Conservation (phyloP, 31 red algal species). For the Odonthalia washingtoniensis region DNA sequence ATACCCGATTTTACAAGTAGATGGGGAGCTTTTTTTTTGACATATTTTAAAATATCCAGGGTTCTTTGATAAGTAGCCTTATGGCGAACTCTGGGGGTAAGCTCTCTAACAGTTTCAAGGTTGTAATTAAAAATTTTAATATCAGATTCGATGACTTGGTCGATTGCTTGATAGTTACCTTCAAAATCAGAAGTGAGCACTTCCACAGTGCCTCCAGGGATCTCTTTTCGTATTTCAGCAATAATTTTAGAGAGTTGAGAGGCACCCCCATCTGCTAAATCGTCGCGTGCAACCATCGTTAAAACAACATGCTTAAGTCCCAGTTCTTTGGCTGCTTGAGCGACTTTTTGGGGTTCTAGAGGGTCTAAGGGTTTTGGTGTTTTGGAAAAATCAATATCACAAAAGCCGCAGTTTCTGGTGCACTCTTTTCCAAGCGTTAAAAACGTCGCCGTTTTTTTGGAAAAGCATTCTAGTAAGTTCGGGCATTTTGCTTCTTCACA, state of each 20-base stretch:
- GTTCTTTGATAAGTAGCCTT: slow-evolving; percentile 89
- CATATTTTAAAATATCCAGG: slow-evolving; percentile 61
- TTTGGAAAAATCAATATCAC: slow-evolving; percentile 77
- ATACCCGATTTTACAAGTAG: slow-evolving; percentile 90
- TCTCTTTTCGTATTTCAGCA: slow-evolving; percentile 64
- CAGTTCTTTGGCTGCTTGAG: slow-evolving; percentile 82
- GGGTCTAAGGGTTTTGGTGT: slow-evolving; percentile 75
- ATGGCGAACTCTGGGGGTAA: slow-evolving; percentile 79
- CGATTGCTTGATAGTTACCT: slow-evolving; percentile 69
- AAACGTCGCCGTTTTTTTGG: slow-evolving; percentile 92
- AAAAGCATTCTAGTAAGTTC: slow-evolving; percentile 98
- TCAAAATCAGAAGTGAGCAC: slow-evolving; percentile 90
- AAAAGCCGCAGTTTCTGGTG: slow-evolving; percentile 96
- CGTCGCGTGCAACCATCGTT: slow-evolving; percentile 96
- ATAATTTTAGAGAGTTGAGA: slow-evolving; percentile 90
- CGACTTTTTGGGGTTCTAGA: slow-evolving; percentile 89
- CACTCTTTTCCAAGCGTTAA: slow-evolving; percentile 97
- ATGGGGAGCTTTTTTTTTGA: slow-evolving; percentile 46
- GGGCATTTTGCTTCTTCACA: slow-evolving; percentile 99
- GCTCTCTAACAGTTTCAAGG: slow-evolving; percentile 90
- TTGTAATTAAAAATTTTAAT: slow-evolving; percentile 98
- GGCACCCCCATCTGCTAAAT: slow-evolving; percentile 92
- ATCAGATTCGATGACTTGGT: slow-evolving; percentile 70
- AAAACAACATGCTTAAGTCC: slow-evolving; percentile 94
- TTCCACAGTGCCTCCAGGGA: slow-evolving; percentile 82